Base-by-base conservation (phyloP, 768 basidiomycete species). In the Solioccasus polychromus region DNA sequence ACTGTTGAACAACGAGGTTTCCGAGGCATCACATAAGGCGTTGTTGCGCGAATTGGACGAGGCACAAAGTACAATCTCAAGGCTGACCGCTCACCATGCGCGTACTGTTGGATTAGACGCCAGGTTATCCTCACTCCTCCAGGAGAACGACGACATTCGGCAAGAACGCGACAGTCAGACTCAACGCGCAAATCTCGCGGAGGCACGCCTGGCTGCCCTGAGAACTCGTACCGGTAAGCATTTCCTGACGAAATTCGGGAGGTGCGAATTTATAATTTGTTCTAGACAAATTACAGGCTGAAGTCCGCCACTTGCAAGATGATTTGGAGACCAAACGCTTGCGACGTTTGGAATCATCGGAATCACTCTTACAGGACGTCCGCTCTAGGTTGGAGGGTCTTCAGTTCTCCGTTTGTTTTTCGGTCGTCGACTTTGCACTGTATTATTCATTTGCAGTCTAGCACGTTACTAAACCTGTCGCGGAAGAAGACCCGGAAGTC, bases 131-230 rank as follows among this genome's bases (percentile, higher is more conserved):
- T 65, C 72, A 11, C 78, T 79, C n/a, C 69, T 82, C 42, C 83
- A 83, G 58, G 87, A 92, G 63, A 78, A 79, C 54, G 89, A 92
- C 31, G 92, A 94, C 61, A 75, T 88, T 66, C 83, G 79, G 49
- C 89, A 92, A 64, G 92, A 94, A 60, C 72, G 85, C 20, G 84
- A 89, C 44, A 74, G 74, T 41, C 87, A 90, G 52, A 67, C 75
- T 9, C 80, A 85, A 47, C 71, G 83, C 34, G 83, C 86, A 3
- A 73, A 78, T 32, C 58, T 80, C 26, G 85, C 88, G 8, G 92
- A 93, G 54, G 70, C 74, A 7, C 78, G 83, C 26, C 72, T 83
- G 47, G 71, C 73, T 22, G 76, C 81, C 9, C 68, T 88, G 50
- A 81, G 79, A 48, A 82, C 88, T 44, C 83, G 81, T 58, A 78